A percentile compares a stretch with the other conserved stretches of the same genome.
Evolutionary conservation across 352 stramenopile species (phyloP).

Genomic region (Phytophthora colocasiae): DNA sequence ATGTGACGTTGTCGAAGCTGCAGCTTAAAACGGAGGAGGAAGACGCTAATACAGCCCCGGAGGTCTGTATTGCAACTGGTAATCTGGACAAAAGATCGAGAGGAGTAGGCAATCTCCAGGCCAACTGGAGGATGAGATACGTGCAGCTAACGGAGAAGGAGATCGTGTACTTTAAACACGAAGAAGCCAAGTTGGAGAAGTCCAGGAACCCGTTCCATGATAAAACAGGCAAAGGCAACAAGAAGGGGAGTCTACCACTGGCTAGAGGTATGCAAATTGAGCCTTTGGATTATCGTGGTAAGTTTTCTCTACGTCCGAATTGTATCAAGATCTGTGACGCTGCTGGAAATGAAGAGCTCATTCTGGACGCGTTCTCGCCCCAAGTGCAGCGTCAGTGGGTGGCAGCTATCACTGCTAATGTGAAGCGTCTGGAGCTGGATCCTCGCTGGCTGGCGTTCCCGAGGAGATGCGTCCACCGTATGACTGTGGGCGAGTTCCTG

Average conservation of each 20-base stretch:
- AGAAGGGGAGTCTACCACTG: constrained; percentile 57
- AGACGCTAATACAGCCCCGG: constrained; percentile 53
- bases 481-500: constrained; percentile 65
- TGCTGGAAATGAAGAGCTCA: constrained; percentile 52
- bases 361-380: constrained; percentile 68
- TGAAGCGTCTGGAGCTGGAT: constrained; percentile 68
- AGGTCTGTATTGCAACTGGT: constrained; percentile 35
- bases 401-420: constrained; percentile 65
- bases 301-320: constrained; percentile 65
- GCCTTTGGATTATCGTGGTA: constrained; percentile 66
- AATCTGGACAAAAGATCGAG: constrained; percentile 72
- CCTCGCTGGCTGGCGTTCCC: constrained; percentile 64
- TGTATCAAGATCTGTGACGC: constrained; percentile 69
- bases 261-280: constrained; percentile 45
- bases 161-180: constrained; percentile 75
- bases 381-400: constrained; percentile 68
- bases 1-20: constrained; percentile 59
- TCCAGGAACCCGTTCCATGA: constrained; percentile 71
- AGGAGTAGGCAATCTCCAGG: constrained; percentile 58
- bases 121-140: constrained; percentile 80
- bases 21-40: constrained; percentile 62
- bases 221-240: constrained; percentile 49
- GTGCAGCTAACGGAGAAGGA: constrained; percentile 53
- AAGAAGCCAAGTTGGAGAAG: constrained; percentile 50
- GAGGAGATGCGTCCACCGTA: constrained; percentile 54